Base-by-base conservation (phyloP, 345 rosid species). In the Hevea brasiliensis region DNA sequence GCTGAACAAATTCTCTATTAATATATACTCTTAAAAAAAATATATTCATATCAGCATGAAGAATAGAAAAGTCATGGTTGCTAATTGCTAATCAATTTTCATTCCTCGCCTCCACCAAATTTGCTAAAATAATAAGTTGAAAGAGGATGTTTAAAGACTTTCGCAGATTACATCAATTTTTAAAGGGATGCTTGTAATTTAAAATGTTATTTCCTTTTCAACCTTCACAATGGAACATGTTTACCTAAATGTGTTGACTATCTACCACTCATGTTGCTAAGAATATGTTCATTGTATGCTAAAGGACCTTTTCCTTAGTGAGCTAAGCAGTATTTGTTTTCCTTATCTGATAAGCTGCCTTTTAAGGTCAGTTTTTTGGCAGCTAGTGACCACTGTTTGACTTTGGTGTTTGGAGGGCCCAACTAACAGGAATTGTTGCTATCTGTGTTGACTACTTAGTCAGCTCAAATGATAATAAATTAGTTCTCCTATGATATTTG, bases 401-500 rank as follows among this genome's bases (percentile, higher is more conserved):
- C 40, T 1, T 32, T 4, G 14, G 40, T 26, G 61, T 57, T 23
- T 57, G 37, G 7, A 60, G 65, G 41, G 21, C 23, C 9, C 32
- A 35, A 32, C 37, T 18, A 29, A 14, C 50, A 35, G 41, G 32
- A 15, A 32, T 65, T 32, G 48, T 54, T 57, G 48, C 40, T 61
- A n/a, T 44, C 17, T 56, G 20, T 61, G 41, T 44, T 21, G 23
- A 24, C 17, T 37, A 62, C 58, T 8, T 20, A 48, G 62, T n/a
- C 42, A 11, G 51, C 42, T 61, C 11, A 35, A 40, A 13, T 40
- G 61, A 12, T 17, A 29, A 10, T 0, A 47, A 61, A 0, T 26
- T 59, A 40, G 21, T 72, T 75, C 29, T 80, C 57, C 65, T 27
- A 37, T 18, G 50, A 27, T 63, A 29, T 56, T 35, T 72, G 55